Evolutionary conservation across 495 filamentous ascomycete species (phyloP).

Genomic region (Penicillium robsamsonii): DNA sequence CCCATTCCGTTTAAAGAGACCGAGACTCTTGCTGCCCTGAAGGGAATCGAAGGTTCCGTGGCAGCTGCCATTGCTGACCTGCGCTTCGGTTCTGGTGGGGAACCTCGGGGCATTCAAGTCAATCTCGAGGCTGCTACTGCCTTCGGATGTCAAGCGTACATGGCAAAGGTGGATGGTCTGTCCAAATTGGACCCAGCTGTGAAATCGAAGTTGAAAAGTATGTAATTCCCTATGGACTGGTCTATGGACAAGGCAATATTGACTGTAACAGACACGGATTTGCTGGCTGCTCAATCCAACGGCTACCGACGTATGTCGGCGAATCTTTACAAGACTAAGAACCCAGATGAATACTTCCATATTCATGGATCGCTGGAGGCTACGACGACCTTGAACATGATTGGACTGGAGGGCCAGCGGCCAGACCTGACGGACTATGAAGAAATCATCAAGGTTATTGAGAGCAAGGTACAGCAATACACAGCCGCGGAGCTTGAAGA

Average conservation of each 20-base stretch:
- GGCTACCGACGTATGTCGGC: constrained; percentile 72
- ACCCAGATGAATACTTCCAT: constrained; percentile 65
- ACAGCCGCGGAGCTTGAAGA: constrained; percentile 61
- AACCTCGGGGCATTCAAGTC: constrained; percentile 51
- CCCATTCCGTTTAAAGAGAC: constrained; percentile 72
- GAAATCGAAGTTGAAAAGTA: constrained; percentile 62
- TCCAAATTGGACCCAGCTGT: constrained; percentile 60
- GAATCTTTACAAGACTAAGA: constrained; percentile 70
- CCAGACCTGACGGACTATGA: constrained; percentile 65
- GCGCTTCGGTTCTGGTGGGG: constrained; percentile 38
- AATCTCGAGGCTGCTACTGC: constrained; percentile 62
- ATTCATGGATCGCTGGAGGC: constrained; percentile 78
- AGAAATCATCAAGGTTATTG: constrained; percentile 65
- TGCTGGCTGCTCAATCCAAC: constrained; percentile 66
- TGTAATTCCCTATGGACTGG: constrained; percentile 13
- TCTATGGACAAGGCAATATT: constrained; percentile 13
- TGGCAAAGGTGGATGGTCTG: constrained; percentile 68
- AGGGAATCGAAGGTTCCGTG: constrained; percentile 67
- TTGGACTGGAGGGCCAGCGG: constrained; percentile 61
- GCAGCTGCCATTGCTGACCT: constrained; percentile 63
- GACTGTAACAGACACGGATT: constrained; percentile 60
- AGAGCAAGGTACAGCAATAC: constrained; percentile 61
- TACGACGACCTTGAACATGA: constrained; percentile 65
- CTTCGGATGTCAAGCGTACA: constrained; percentile 70
- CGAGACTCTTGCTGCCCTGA: constrained; percentile 64